phyloP scores from a whole-genome alignment of 108 stramenopile genomes.

The Discostella pseudostelligera region DNA sequence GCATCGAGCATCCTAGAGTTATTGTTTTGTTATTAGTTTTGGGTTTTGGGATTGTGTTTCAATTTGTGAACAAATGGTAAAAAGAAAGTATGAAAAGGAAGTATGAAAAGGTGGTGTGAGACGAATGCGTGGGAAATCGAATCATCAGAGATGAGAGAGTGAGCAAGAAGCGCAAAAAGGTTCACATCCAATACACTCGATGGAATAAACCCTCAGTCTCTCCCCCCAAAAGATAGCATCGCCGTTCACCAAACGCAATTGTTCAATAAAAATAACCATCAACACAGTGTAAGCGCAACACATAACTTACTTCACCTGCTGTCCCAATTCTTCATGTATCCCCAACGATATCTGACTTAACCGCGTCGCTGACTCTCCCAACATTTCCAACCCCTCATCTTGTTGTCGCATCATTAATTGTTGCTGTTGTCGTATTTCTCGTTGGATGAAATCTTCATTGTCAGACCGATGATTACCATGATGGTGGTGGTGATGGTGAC shows the following conservation, averaged over 20 bases:
- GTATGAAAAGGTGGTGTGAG: too few species aligned
- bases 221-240: too few species aligned
- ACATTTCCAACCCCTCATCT: conserved; percentile 81
- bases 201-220: too few species aligned
- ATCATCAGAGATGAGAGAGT: too few species aligned
- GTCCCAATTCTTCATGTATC: conserved; percentile 84
- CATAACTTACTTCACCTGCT: conserved; percentile 70
- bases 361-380: conserved; percentile 69
- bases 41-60: background rate
- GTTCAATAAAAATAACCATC: background rate
- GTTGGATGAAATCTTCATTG: background rate
- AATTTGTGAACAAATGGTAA: background rate
- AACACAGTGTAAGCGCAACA: background rate
- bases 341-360: conserved; percentile 76
- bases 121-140: too few species aligned
- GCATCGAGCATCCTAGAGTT: conserved; percentile 76
- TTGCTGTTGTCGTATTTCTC: conserved; percentile 12
- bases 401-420: conserved; percentile 64
- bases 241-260: background rate
- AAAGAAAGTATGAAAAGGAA: background rate
- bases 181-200: too few species aligned
- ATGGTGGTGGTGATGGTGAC: conserved; percentile 3
- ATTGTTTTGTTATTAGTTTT: conserved; percentile 3
- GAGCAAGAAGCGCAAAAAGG: background rate
- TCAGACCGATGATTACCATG: background rate